Evolutionary conservation across 2,329 filamentous ascomycete species (phyloP).

Genomic region (Diplocarpon mali): DNA sequence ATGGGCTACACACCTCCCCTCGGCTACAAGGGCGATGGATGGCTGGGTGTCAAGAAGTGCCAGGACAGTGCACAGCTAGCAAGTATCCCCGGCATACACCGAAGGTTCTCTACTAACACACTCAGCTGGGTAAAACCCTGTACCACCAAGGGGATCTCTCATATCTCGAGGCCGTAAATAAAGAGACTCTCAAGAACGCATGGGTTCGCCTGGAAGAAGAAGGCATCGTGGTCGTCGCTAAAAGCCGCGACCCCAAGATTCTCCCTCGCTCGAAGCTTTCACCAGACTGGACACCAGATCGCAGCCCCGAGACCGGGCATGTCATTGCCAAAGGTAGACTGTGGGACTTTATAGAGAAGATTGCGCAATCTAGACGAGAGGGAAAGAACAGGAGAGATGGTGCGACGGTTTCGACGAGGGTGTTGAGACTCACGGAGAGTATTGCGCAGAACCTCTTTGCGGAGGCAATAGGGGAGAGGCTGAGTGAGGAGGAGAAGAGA

Average conservation of each 20-base stretch:
- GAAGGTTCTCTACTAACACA: conserved; percentile 16
- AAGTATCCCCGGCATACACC: conserved; percentile 28
- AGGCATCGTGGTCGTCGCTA: conserved; percentile 69
- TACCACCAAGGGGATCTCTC: conserved; percentile 96
- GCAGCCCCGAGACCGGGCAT: conserved; percentile 48
- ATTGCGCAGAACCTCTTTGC: conserved; percentile 62
- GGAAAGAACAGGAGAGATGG: conserved; percentile 96
- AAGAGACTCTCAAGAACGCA: conserved; percentile 91
- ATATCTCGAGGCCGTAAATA: conserved; percentile 98
- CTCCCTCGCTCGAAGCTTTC: conserved; percentile 56
- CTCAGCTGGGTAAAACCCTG: conserved; percentile 79
- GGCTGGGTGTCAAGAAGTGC: conserved; percentile 68
- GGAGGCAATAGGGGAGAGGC: conserved; percentile 27
- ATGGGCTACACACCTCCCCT: conserved; percentile 73
- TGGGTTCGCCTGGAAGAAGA: conserved; percentile 84
- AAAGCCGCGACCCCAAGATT: conserved; percentile 51
- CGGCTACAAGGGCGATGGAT: conserved; percentile 46
- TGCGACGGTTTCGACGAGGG: conserved; percentile 72
- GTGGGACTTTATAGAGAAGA: conserved; percentile 87
- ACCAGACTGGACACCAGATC: conserved; percentile 60
- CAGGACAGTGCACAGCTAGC: conserved; percentile 75
- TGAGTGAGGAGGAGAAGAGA: conserved; percentile 41
- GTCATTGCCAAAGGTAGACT: conserved; percentile 63
- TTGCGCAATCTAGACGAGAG: conserved; percentile 72
- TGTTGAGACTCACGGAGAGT: conserved; percentile 64